Evolutionary conservation across 352 stramenopile genomes (phyloP).

Genomic region (Phytophthora litchii): DNA sequence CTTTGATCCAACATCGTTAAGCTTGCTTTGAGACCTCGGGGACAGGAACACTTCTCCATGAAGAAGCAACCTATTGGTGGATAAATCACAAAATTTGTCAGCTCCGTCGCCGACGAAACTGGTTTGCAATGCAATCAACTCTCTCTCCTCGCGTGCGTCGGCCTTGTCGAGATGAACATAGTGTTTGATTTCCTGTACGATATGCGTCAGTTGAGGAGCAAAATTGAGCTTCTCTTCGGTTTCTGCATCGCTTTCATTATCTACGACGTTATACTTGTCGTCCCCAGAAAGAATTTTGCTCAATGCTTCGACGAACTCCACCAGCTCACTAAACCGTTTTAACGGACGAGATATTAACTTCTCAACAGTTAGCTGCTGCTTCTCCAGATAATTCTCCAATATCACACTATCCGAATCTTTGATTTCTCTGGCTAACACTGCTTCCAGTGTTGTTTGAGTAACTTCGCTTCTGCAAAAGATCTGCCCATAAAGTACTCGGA

Average conservation of each 20-base stretch:
- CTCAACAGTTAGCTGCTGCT: slow-evolving; percentile 26
- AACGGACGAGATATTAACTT: slow-evolving; percentile 29
- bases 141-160: slow-evolving; percentile 32
- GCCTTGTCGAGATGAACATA: slow-evolving; percentile 35
- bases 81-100: slow-evolving; percentile 31
- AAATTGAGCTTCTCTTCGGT: slow-evolving; percentile 19
- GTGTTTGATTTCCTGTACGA: slow-evolving; percentile 39
- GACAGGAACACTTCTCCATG: slow-evolving; percentile 37
- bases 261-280: not conserved
- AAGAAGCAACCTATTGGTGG: slow-evolving; percentile 38
- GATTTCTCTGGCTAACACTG: not conserved
- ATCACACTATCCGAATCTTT: slow-evolving; percentile 17
- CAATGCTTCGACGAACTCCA: slow-evolving; percentile 43
- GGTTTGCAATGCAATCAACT: slow-evolving; percentile 41
- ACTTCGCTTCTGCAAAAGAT: slow-evolving; percentile 25
- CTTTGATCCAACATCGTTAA: not conserved
- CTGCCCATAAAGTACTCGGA: slow-evolving; percentile 35
- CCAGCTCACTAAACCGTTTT: slow-evolving; percentile 35
- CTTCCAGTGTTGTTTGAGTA: slow-evolving; percentile 19
- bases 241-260: slow-evolving; percentile 10
- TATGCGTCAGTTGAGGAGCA: slow-evolving; percentile 32
- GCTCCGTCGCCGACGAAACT: slow-evolving; percentile 32
- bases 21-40: slow-evolving; percentile 1
- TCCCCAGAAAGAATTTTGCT: slow-evolving; percentile 27
- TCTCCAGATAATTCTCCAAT: slow-evolving; percentile 27